phyloP scores from a whole-genome alignment of 2,329 filamentous ascomycete genomes.

The Fusarium setosum region DNA sequence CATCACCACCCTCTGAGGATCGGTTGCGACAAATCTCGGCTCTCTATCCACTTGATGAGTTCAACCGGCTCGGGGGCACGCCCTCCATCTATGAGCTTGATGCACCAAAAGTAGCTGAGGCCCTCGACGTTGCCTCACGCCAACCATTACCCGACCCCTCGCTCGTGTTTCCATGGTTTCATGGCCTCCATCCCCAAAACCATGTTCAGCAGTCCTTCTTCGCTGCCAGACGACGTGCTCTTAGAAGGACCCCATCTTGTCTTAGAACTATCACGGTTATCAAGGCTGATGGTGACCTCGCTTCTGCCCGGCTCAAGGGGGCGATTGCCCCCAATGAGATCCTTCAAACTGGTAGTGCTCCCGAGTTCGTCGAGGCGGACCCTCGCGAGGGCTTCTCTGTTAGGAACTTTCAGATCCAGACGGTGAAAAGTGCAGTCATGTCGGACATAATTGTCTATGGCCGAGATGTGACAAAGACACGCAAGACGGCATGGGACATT shows the following conservation, averaged over 20 bases:
- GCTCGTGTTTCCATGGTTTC: constrained; percentile 95
- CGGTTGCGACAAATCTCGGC: constrained; percentile 72
- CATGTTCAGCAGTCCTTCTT: constrained; percentile 93
- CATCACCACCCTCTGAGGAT: constrained; percentile 73
- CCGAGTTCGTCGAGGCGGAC: constrained; percentile 84
- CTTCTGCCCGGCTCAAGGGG: constrained; percentile 82
- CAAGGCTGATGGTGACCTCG: constrained; percentile 87
- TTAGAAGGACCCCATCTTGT: constrained; percentile 76
- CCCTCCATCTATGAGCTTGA: constrained; percentile 79
- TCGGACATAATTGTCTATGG: constrained; percentile 96
- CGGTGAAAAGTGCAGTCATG: constrained; percentile 85
- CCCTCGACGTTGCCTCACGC: constrained; percentile 79
- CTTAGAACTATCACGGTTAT: constrained; percentile 86
- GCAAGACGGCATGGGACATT: constrained; percentile 75
- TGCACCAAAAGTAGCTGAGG: constrained; percentile 74
- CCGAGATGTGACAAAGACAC: constrained; percentile 71
- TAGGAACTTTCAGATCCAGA: constrained; percentile 96
- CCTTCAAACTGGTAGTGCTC: constrained; percentile 62
- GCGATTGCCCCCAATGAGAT: constrained; percentile 87
- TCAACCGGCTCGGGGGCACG: constrained; percentile 61
- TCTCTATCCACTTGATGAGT: constrained; percentile 78
- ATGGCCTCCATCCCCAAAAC: constrained; percentile 91
- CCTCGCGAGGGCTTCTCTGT: constrained; percentile 93
- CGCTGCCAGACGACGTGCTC: constrained; percentile 76
- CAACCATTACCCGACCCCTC: constrained; percentile 87